Base-by-base conservation (phyloP, 192 early-diverging fungal genomes). In the Coemansia umbellata region DNA sequence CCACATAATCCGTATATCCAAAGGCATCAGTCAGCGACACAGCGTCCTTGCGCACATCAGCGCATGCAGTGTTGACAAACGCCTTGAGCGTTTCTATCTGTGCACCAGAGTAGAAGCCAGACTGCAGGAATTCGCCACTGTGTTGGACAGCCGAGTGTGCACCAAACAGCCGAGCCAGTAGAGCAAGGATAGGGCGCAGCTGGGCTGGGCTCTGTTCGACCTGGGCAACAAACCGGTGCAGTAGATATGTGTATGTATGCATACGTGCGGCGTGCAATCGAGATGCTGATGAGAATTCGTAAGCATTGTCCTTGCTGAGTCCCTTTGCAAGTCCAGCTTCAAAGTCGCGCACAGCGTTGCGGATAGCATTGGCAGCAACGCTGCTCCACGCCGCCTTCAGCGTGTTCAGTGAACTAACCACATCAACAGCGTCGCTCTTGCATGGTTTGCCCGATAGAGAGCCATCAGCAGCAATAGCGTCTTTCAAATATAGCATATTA, bases 1-100 rank as follows among this genome's bases (percentile, higher is more conserved):
- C 72, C 21, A 95, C 84, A 62, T 87, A 93, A 66, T 95, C 93
- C 9, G 85, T 81, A 77, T 86, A 88, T 59, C 89, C 91, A 75
- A 93, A 95, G 18, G 90, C 78, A 66, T 95, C 93, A 19, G 89
- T 89, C 31, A 92, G 67, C 8, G 89, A 82, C 73, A 95, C 85
- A 32, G 87, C 87, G 51, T 93, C 85, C 41, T 83, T 74, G 49
- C 93, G 83, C n/a, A 95, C 71, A 28, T 69, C 74, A 9, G 75
- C 67, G 74, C 89, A 91, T 11, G 86, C 78, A 3, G 53, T 50
- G 47, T 80, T 84, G 44, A 90, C 85, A 57, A 80, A 69, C 27
- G 63, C 66, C 52, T 83, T 82, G 55, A 95, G 79, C 47, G 72
- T 72, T 53, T 86, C 84, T 40, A 91, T 74, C 64, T 94, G 85